Conservation (phyloP, 768 basidiomycete species). For the Amanita rimosa region DNA sequence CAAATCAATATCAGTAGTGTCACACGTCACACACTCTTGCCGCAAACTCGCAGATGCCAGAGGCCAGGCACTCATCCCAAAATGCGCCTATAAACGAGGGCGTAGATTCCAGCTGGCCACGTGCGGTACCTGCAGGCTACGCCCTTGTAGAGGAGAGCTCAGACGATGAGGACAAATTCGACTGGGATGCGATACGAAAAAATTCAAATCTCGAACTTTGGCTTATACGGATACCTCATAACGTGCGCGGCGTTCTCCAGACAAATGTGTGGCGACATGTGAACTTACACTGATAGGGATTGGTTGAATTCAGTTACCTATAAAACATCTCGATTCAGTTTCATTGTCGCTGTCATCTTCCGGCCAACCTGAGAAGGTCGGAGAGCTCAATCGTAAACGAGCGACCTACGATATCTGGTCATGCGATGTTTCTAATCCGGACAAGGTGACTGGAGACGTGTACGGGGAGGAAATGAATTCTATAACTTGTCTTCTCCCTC, state of each 20-base stretch:
- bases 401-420: slow-evolving; percentile 58
- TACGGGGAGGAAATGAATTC: slow-evolving; percentile 52
- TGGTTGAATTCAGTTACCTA: slow-evolving; percentile 38
- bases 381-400: slow-evolving; percentile 40
- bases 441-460: slow-evolving; percentile 21
- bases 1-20: no score
- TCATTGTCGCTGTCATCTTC: slow-evolving; percentile 28
- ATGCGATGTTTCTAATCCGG: neutral
- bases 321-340: slow-evolving; percentile 47
- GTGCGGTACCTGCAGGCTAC: slow-evolving; percentile 45
- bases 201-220: slow-evolving; percentile 57
- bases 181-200: slow-evolving; percentile 52
- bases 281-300: neutral
- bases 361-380: slow-evolving; percentile 27
- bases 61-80: neutral
- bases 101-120: slow-evolving; percentile 44
- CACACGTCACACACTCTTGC: no score
- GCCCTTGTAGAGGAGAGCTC: slow-evolving; percentile 12
- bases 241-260: slow-evolving; percentile 29
- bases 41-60: no score
- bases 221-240: slow-evolving; percentile 58
- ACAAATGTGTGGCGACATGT: neutral
- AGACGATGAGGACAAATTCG: slow-evolving; percentile 42
- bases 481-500: slow-evolving; percentile 54
- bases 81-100: slow-evolving; percentile 40